Conservation (phyloP, 768 basidiomycete species). For the Roridomyces roridus region DNA sequence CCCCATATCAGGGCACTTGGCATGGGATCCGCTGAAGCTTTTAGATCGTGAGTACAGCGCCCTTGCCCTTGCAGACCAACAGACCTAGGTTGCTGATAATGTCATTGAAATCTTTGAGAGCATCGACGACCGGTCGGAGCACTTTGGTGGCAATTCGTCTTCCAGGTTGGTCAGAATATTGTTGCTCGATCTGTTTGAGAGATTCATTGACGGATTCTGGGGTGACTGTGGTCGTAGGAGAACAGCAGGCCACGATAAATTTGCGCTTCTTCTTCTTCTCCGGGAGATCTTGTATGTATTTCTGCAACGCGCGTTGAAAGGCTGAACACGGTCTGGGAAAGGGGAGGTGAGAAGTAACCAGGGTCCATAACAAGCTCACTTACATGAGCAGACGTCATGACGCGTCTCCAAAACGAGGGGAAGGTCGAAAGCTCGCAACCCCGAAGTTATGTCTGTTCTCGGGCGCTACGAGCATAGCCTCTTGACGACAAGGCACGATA, state of each 20-base stretch:
- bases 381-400: no score
- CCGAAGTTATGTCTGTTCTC: no score
- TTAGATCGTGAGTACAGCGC: not conserved
- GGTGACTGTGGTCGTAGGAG: not conserved
- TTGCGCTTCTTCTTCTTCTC: slow-evolving; percentile 14
- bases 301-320: slow-evolving; percentile 20
- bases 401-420: no score
- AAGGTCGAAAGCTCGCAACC: no score
- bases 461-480: no score
- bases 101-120: slow-evolving; percentile 6
- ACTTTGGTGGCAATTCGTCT: slow-evolving; percentile 1
- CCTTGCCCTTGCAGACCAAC: no score
- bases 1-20: slow-evolving; percentile 24
- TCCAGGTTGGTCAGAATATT: not conserved
- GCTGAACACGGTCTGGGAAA: no score
- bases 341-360: no score
- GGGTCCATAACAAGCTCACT: no score
- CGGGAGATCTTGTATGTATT: slow-evolving; percentile 14
- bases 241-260: slow-evolving; percentile 9
- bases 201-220: slow-evolving; percentile 16
- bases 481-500: no score
- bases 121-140: slow-evolving; percentile 13
- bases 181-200: slow-evolving; percentile 9
- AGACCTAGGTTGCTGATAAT: slow-evolving; percentile 18
- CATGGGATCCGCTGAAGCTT: slow-evolving; percentile 15